Evolutionary conservation across 108 stramenopile species (phyloP), one percentile per base, ranked within the genome.

Genomic region (Seminavis robusta): DNA sequence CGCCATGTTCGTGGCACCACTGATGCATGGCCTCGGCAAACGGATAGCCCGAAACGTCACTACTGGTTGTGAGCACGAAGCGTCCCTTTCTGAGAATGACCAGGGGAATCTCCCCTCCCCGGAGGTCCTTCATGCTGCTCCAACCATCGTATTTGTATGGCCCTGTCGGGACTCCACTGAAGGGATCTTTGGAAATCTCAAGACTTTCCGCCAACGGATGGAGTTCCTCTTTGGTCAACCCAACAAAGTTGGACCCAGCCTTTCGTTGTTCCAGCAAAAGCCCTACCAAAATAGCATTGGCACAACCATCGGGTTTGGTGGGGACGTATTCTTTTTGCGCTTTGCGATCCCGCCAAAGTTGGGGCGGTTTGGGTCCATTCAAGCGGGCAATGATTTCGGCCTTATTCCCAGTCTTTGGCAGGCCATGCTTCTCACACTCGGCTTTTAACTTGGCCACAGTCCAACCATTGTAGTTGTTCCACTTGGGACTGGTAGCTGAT

Each of bases 31-130:
- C 61, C 41, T 48, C 34, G 11, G 69, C 69, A 5, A 70, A 30
- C 4, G 23, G 33, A 10, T 51, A 33, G 3, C 69, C 69, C 17
- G 61, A 59, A 15, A 62, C 39, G 21, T 67, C 48, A 37, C 52
- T 52, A 27, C 34, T 61, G 15, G 31, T 28, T 17, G 61, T 62
- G 20, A 70, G 61, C 26, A 48, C 48, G 47, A 55, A 70, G 5
- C 43, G 44, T 27, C 61, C 46, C 37, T 77, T 73, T 41, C 71
- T 52, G 34, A 48, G 61, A 34, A 63, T 55, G 10, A 84, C 79
- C 16, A 84, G 59, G 30, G 82, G 73, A 16, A 73, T 72, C 39
- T 83, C 73, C 39, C 77, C 82, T 39, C n/a, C n/a, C n/a, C n/a
- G 57, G 40, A 79, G 51, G 26, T 51, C 49, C 36, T 63, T 67